Base-by-base conservation (phyloP, 2,329 filamentous ascomycete species). In the Aspergillus clavatus region DNA sequence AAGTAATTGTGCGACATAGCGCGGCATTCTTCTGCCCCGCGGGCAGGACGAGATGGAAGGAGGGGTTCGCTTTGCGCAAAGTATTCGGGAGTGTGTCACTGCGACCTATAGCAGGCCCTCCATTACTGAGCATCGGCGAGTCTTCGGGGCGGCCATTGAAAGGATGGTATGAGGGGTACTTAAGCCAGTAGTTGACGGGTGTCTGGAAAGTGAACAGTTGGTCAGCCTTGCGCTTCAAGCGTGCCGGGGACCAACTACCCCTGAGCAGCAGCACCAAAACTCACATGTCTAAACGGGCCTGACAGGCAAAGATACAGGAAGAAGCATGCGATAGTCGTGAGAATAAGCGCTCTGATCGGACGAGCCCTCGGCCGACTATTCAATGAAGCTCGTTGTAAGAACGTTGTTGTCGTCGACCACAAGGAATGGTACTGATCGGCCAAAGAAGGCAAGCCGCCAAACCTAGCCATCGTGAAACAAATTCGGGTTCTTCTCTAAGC, bases 1-100 rank as follows among this genome's bases (percentile, higher is more conserved):
- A 80, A 10, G 80, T 65, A 10, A 81, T 57, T 1, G 77, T 75
- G 52, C 77, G 78, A 67, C 80, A 83, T 31, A 82, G 70, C n/a
- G 73, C 69, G 14, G 70, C 53, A 27, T 72, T 74, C 33, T 70
- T 69, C n/a, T 67, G 65, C 28, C 69, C 67, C 5, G 75, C 70
- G 5, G 76, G 73, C 38, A 82, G 68, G 22, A 82, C 59, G 28
- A 83, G 71, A 58, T 82, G 79, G 50, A 83, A 78, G 38, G 64
- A 67, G 0, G 67, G 65, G 38, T 64, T 67, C 5, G 55, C 51
- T 39, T 69, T 68, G 35, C 61, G 55, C 5, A 66, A 48, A 36
- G 58, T 58, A 16, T 53, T 50, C 7, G 65, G 62, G 14, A 67
- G 54, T 12, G 55, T 62, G 26, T 57, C 54, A 50, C 64, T 61